These are phyloP conservation scores for Balamuthia mandrillaris DNA, from an alignment of 208 protist genomes.

Conservation along the genomic window DNA sequence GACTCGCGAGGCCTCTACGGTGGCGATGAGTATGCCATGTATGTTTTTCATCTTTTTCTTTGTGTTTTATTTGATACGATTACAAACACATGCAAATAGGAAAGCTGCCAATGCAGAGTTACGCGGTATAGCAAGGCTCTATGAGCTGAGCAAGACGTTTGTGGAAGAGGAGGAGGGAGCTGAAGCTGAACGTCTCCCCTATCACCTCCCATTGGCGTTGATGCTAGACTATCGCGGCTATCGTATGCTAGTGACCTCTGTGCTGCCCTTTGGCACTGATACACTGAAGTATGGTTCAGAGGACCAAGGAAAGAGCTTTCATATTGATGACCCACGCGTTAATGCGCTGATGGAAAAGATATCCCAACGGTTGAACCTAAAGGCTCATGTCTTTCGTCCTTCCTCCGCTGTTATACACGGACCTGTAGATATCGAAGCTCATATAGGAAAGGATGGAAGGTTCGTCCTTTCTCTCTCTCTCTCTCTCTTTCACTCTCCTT, in stretches of 20 bases:
- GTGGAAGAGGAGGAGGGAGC: too few species aligned
- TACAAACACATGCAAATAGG: too few species aligned
- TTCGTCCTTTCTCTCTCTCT: too few species aligned
- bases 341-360: neutral
- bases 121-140: too few species aligned
- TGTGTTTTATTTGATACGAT: too few species aligned
- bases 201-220: neutral
- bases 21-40: constrained; percentile 41
- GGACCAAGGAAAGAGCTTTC: neutral
- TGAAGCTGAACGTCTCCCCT: too few species aligned
- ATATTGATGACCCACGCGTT: neutral
- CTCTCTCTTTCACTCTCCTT: too few species aligned
- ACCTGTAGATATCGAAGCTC: constrained; percentile 21
- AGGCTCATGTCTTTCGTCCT: neutral
- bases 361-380: constrained; percentile 7
- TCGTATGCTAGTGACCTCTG: constrained; percentile 29
- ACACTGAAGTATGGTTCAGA: constrained; percentile 30
- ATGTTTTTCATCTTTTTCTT: neutral
- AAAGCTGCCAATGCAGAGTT: constrained; percentile 24
- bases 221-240: constrained; percentile 44
- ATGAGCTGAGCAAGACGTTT: too few species aligned
- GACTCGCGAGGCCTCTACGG: constrained; percentile 38
- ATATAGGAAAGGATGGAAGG: too few species aligned
- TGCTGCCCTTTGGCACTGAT: constrained; percentile 30
- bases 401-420: neutral